These are phyloP conservation scores for Zymoseptoria tritici DNA, from an alignment of 2,329 filamentous ascomycete genomes.

Conservation along the genomic window DNA sequence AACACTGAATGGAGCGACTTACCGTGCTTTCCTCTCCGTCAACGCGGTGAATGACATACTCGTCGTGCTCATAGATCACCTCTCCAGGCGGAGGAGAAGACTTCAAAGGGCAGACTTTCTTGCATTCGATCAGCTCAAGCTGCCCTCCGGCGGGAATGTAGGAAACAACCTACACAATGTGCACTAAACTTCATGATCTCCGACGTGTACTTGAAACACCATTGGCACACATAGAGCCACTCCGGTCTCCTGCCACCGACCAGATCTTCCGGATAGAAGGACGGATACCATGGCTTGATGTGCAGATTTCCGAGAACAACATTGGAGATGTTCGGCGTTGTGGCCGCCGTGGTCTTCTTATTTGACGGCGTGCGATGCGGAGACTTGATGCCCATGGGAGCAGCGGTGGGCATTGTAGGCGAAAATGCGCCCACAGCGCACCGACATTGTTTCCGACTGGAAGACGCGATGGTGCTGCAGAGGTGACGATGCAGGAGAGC, in stretches of 20 bases:
- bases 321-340: conserved; percentile 73
- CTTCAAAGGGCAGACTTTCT: conserved; percentile 40
- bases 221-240: conserved; percentile 75
- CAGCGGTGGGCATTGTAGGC: conserved; percentile 2
- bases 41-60: conserved; percentile 84
- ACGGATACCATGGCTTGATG: conserved; percentile 89
- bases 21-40: conserved; percentile 75
- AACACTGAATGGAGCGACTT: not conserved
- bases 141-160: not conserved
- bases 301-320: conserved; percentile 77
- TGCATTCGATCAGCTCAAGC: conserved; percentile 13
- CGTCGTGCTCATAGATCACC: conserved; percentile 69
- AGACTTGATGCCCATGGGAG: conserved; percentile 8
- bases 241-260: conserved; percentile 37
- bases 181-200: conserved; percentile 43
- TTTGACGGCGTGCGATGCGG: conserved; percentile 15
- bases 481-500: not conserved
- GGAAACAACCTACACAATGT: conserved; percentile 34
- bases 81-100: conserved; percentile 53
- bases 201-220: conserved; percentile 88
- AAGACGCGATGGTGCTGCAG: not conserved
- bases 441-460: not conserved
- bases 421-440: not conserved
- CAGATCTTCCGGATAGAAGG: conserved; percentile 69
- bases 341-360: conserved; percentile 13